A percentile compares a stretch with the other conserved stretches of the same genome.
Evolutionary conservation across 768 basidiomycete species (phyloP).

Genomic region (Russula vinacea): DNA sequence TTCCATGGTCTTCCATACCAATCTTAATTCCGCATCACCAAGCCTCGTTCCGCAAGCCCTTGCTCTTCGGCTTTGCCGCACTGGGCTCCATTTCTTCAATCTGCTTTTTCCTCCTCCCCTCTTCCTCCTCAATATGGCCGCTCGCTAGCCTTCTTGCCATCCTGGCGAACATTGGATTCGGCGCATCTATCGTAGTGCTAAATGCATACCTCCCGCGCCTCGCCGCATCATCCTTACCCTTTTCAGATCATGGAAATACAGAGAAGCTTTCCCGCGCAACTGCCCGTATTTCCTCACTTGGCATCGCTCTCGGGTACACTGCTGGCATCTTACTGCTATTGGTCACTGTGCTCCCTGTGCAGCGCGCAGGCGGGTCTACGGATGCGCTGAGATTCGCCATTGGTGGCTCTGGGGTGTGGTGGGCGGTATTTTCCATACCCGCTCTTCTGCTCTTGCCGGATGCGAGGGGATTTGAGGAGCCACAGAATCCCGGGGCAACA

Average conservation of each 20-base stretch:
- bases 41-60: constrained; percentile 68
- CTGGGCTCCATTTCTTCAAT: constrained; percentile 67
- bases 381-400: constrained; percentile 79
- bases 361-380: constrained; percentile 66
- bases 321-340: constrained; percentile 77
- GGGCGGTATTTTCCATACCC: constrained; percentile 79
- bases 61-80: constrained; percentile 72
- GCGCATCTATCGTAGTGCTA: constrained; percentile 82
- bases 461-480: constrained; percentile 29
- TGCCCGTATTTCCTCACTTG: constrained; percentile 78
- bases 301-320: constrained; percentile 82
- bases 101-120: constrained; percentile 70
- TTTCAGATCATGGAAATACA: constrained; percentile 42
- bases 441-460: constrained; percentile 72
- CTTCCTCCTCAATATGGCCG: constrained; percentile 66
- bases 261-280: constrained; percentile 65
- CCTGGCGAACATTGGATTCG: constrained; percentile 81
- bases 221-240: constrained; percentile 42
- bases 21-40: constrained; percentile 34
- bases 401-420: constrained; percentile 82
- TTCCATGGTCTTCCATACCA: background rate
- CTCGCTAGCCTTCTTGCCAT: constrained; percentile 67
- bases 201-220: constrained; percentile 83
- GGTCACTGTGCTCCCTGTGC: constrained; percentile 77
- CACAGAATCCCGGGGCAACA: constrained; percentile 7